Percentiles rank a stretch among this genome's conserved stretches.
Evolutionary conservation across 2,329 filamentous ascomycete species (phyloP).

Genomic region (Tolypocladium amazonense): DNA sequence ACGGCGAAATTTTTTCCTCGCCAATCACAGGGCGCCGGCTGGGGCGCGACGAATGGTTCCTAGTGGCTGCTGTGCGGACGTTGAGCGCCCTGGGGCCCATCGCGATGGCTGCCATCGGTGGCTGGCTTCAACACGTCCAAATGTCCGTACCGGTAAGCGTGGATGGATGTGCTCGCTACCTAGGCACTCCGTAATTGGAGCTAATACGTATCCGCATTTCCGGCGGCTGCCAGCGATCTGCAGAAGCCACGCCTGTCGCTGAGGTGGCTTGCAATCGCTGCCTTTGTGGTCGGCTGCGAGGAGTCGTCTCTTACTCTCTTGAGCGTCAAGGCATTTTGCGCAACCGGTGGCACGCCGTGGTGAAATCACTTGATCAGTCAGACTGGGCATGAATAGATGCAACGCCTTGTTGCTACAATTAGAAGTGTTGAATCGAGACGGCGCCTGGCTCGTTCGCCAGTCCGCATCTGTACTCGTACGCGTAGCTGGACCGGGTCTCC

Average conservation of each 20-base stretch:
- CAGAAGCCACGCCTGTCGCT: neutral
- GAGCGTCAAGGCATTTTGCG: too few species aligned
- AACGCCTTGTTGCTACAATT: neutral
- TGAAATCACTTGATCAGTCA: neutral
- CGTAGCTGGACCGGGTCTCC: neutral
- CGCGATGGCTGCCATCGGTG: too few species aligned
- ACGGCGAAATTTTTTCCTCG: neutral
- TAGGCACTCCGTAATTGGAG: too few species aligned
- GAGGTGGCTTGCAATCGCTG: neutral
- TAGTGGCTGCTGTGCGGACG: neutral
- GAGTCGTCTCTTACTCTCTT: too few species aligned
- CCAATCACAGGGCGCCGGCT: neutral
- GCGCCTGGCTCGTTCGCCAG: neutral
- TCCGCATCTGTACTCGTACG: too few species aligned
- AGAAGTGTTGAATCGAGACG: neutral
- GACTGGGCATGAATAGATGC: neutral
- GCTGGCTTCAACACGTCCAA: neutral
- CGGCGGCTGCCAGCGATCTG: neutral
- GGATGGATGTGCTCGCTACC: too few species aligned
- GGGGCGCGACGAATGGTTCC: neutral
- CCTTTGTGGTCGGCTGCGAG: neutral
- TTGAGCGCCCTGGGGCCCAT: too few species aligned
- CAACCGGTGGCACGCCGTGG: too few species aligned
- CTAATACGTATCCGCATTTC: neutral
- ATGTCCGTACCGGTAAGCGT: too few species aligned